A percentile compares a stretch with the other conserved stretches of the same genome.
Conservation (phyloP, 768 basidiomycete species). For the Fomitopsis pulvina region DNA sequence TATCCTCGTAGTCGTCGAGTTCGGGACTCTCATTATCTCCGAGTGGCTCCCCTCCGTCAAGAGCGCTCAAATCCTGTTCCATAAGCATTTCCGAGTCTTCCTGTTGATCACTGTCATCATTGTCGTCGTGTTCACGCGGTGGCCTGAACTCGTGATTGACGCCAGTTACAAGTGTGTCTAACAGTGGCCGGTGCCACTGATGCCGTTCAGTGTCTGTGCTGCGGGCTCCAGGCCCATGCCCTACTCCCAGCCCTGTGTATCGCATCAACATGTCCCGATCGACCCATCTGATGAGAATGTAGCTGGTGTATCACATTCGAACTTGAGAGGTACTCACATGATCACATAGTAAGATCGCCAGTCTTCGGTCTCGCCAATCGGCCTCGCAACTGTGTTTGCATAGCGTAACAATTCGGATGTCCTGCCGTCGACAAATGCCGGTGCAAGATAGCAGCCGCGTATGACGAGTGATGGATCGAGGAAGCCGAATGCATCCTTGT, state of each 20-base stretch:
- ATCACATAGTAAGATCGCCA: conserved; percentile 19
- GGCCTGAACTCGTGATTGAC: no score
- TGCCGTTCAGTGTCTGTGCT: no score
- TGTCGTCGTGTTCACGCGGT: no score
- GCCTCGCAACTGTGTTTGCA: conserved; percentile 3
- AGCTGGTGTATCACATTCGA: neutral
- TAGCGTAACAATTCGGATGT: conserved; percentile 8
- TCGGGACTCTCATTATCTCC: no score
- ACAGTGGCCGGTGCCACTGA: no score
- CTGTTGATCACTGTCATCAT: no score
- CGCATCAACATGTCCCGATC: neutral
- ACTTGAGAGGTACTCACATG: neutral
- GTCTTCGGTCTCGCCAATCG: conserved; percentile 8
- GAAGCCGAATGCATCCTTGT: neutral
- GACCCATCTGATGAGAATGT: neutral
- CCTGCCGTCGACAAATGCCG: conserved; percentile 26
- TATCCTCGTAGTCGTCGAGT: no score
- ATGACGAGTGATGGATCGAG: conserved; percentile 36
- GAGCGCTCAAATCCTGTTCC: no score
- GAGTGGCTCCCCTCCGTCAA: no score
- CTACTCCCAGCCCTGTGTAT: neutral
- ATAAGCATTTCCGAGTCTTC: no score
- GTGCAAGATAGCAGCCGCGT: conserved; percentile 34
- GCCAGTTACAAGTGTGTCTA: no score
- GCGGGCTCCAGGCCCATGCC: neutral